phyloP scores from a whole-genome alignment of 305 asterid genomes.

The Fraxinus latifolia region DNA sequence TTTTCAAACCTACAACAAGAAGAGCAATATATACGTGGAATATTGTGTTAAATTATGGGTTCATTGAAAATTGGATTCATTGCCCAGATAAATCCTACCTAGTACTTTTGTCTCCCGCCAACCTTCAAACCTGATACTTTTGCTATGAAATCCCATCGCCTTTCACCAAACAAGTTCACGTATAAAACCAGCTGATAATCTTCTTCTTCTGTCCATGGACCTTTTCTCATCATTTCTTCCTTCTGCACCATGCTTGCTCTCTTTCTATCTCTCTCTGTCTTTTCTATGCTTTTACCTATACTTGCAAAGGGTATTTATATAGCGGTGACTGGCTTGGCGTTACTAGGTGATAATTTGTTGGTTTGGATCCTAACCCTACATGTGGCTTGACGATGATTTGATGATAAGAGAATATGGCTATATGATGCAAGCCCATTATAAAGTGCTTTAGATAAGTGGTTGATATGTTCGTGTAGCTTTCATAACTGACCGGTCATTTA shows the following conservation, averaged over 20 bases:
- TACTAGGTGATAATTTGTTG: neutral
- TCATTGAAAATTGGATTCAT: slow-evolving; percentile 25
- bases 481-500: slow-evolving; percentile 29
- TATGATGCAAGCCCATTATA: slow-evolving; percentile 58
- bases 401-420: slow-evolving; percentile 39
- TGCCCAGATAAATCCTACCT: slow-evolving; percentile 89
- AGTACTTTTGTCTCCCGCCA: slow-evolving; percentile 79
- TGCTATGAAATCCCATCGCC: slow-evolving; percentile 97
- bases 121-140: slow-evolving; percentile 99
- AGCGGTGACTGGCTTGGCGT: neutral
- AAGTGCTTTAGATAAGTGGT: slow-evolving; percentile 52
- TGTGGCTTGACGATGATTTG: slow-evolving; percentile 14
- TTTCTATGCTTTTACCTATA: slow-evolving; percentile 7
- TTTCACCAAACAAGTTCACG: slow-evolving; percentile 87
- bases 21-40: neutral
- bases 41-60: slow-evolving; percentile 32
- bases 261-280: neutral
- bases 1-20: slow-evolving; percentile 57
- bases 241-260: slow-evolving; percentile 28
- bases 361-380: slow-evolving; percentile 29
- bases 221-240: slow-evolving; percentile 51
- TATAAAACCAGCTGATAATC: slow-evolving; percentile 65
- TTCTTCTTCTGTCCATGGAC: slow-evolving; percentile 95
- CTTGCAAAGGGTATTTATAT: slow-evolving; percentile 24
- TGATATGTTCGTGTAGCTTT: slow-evolving; percentile 43